phyloP scores from a whole-genome alignment of 1,139 yeast species.

The Yamadazyma atlantica region DNA sequence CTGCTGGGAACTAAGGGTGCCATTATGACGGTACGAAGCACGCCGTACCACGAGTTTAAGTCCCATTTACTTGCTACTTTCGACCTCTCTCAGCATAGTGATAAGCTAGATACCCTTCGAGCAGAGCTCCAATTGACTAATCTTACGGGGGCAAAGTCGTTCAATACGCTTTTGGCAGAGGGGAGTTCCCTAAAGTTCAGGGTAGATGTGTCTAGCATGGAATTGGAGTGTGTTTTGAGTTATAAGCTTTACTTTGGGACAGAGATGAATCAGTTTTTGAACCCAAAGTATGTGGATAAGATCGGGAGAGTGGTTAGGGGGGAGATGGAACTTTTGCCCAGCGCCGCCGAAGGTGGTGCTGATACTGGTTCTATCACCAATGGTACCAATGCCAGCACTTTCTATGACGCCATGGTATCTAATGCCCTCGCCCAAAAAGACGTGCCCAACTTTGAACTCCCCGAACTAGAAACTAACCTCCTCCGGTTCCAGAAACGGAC shows the following conservation, averaged over 20 bases:
- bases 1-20: constrained; percentile 3
- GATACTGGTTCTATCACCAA: constrained; percentile 8
- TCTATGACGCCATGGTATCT: constrained; percentile 37
- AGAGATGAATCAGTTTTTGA: constrained; percentile 14
- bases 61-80: constrained; percentile 14
- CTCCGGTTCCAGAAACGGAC: constrained; percentile 63
- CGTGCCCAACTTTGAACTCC: constrained; percentile 30
- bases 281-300: constrained; percentile 12
- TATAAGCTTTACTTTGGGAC: constrained; percentile 16
- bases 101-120: constrained; percentile 5
- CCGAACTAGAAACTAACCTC: constrained; percentile 49
- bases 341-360: neutral
- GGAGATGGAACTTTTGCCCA: constrained; percentile 8
- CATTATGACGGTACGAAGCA: constrained; percentile 13
- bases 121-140: constrained; percentile 16
- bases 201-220: constrained; percentile 9
- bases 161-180: constrained; percentile 11
- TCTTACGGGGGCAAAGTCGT: constrained; percentile 12
- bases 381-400: constrained; percentile 25
- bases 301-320: constrained; percentile 11
- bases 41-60: constrained; percentile 14
- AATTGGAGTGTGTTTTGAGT: constrained; percentile 7
- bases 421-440: constrained; percentile 26
- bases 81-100: constrained; percentile 9
- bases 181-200: constrained; percentile 11